phyloP scores from a whole-genome alignment of 129 eudicot genomes.

The Oenanthe sinensis region DNA sequence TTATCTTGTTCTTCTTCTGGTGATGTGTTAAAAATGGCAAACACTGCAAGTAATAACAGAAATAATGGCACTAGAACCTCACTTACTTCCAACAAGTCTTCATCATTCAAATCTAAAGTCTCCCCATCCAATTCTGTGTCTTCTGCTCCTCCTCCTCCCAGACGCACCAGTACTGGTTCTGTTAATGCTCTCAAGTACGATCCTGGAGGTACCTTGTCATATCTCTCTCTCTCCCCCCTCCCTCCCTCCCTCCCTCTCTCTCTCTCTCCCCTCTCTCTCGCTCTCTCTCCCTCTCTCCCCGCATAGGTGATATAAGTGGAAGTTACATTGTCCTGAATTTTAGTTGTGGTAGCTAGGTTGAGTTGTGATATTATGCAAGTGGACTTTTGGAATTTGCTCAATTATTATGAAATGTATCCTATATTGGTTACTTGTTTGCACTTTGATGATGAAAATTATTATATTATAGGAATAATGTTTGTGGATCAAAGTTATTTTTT shows the following conservation, averaged over 20 bases:
- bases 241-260: neutral
- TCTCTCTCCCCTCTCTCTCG: neutral
- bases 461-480: neutral
- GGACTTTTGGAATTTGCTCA: neutral
- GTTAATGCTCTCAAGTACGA: conserved; percentile 25
- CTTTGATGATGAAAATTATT: neutral
- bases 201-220: conserved; percentile 42
- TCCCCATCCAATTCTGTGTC: conserved; percentile 17
- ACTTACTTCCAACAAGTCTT: conserved; percentile 28
- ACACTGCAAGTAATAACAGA: conserved; percentile 22
- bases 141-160: conserved; percentile 29
- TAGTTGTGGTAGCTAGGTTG: conserved; percentile 1
- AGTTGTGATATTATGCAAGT: neutral
- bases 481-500: neutral
- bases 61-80: conserved; percentile 19
- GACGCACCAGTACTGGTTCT: conserved; percentile 68
- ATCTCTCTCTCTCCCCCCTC: neutral
- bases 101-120: conserved; percentile 52
- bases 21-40: conserved; percentile 37
- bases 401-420: neutral
- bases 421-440: neutral
- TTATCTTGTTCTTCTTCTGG: conserved; percentile 7
- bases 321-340: neutral
- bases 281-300: neutral
- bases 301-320: neutral